Evolutionary conservation across 176 grass and related monocot genomes (phyloP), one percentile per base, ranked within the genome.

Genomic region (Cenchrus purpureus): DNA sequence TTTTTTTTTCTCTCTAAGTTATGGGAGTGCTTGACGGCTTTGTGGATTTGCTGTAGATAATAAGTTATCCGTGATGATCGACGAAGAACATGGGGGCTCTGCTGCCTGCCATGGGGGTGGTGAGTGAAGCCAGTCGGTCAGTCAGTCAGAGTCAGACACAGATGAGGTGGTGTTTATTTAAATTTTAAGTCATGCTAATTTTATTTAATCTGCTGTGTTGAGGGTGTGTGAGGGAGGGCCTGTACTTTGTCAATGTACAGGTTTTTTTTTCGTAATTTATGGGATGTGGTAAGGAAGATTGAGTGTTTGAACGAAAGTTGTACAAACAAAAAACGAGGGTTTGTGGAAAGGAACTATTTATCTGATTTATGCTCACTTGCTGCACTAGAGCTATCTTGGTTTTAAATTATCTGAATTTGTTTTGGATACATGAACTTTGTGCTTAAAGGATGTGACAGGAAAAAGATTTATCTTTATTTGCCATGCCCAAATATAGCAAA

Each of bases 1-100:
- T 59, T 59, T 49, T 66, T 77, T 46, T 11, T 34, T 32, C 1
- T 7, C 34, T 32, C 1, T 65, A 91, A 87, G 77, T 85, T 88
- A 91, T 87, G 76, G 31, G 84, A 84, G 80, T 63, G 68, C 40
- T 77, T 65, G 64, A 68, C 68, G 46, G 63, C 54, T 76, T 76
- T 76, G 62, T 62, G 66, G 28, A 70, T 77, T 82, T 57, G 34
- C 45, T 82, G 88, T 90, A 86, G 72, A 90, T 82, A 82, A 58
- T 84, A 90, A 87, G 80, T 84, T 87, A 91, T 84, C 54, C 54
- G 58, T 77, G 82, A 66, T 50, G 51, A 4, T 45, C 10, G 77
- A 51, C 12, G 79, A 53, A 42, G 82, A 59, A 31, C 88, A 68
- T 40, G 42, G 81, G 60, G 25, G 28, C 25, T 28, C 34, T 48